phyloP scores from a whole-genome alignment of 2,329 filamentous ascomycete genomes.

The Thermochaetoides dissita region DNA sequence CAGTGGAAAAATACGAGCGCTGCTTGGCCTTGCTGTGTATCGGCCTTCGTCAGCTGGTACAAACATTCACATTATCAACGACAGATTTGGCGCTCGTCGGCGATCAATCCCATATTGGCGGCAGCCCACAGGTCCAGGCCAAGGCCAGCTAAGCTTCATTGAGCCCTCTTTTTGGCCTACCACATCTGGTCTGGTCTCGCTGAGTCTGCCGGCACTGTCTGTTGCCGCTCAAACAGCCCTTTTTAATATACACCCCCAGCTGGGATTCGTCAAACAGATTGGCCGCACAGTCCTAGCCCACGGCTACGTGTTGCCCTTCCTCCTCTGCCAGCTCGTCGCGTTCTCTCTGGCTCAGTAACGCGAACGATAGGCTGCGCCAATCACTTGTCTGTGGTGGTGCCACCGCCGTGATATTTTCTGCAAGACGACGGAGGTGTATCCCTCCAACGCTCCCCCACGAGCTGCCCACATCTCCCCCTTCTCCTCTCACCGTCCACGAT shows the following conservation, averaged over 20 bases:
- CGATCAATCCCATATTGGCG: slow-evolving; percentile 15
- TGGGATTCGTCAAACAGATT: slow-evolving; percentile 10
- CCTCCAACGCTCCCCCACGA: no score
- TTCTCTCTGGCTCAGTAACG: slow-evolving; percentile 10
- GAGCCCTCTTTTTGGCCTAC: no score
- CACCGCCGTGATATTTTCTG: slow-evolving; percentile 18
- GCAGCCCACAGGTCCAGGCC: slow-evolving; percentile 13
- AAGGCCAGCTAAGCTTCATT: background rate
- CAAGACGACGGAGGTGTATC: slow-evolving; percentile 9
- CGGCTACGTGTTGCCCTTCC: slow-evolving; percentile 3
- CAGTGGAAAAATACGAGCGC: slow-evolving; percentile 21
- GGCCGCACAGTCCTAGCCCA: slow-evolving; percentile 1
- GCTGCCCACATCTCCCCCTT: slow-evolving; percentile 1
- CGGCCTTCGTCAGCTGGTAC: slow-evolving; percentile 15
- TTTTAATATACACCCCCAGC: slow-evolving; percentile 10
- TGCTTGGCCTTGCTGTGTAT: slow-evolving; percentile 16
- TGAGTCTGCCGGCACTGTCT: slow-evolving; percentile 6
- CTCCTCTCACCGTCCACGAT: slow-evolving; percentile 5
- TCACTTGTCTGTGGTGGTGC: slow-evolving; percentile 16
- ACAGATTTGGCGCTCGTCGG: slow-evolving; percentile 2
- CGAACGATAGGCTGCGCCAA: slow-evolving; percentile 16
- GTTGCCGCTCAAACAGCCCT: slow-evolving; percentile 9
- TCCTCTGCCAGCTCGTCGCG: slow-evolving; percentile 7
- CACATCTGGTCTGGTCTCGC: slow-evolving; percentile 5
- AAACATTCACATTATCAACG: no score